phyloP scores from a whole-genome alignment of 1,139 yeast species.

The Magnusiomyces suaveolens region DNA sequence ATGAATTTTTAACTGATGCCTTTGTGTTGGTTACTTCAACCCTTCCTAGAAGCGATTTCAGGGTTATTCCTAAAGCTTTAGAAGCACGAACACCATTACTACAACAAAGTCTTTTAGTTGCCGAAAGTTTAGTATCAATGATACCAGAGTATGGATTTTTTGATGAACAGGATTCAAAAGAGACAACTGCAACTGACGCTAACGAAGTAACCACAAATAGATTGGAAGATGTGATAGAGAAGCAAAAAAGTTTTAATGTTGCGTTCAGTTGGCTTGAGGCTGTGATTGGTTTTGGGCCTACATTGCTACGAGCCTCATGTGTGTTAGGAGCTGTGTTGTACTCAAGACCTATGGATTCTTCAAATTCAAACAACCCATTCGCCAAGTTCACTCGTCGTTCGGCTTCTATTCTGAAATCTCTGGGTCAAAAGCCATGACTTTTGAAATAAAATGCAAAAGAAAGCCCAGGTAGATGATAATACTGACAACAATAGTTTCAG shows the following conservation, averaged over 20 bases:
- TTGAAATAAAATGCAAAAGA: conserved; percentile 7
- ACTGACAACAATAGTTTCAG: background rate
- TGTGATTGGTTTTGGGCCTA: conserved; percentile 44
- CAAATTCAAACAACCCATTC: conserved; percentile 26
- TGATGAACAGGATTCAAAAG: conserved; percentile 7
- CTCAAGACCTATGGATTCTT: conserved; percentile 13
- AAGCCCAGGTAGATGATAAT: background rate
- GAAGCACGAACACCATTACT: conserved; percentile 44
- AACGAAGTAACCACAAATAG: conserved; percentile 3
- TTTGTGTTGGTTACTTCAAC: conserved; percentile 33
- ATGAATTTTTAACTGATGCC: conserved; percentile 31
- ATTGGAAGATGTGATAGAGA: conserved; percentile 10
- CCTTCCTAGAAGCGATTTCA: conserved; percentile 33
- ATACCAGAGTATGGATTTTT: conserved; percentile 29
- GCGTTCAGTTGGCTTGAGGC: conserved; percentile 54
- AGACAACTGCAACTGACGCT: conserved; percentile 3
- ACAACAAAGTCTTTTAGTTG: conserved; percentile 50
- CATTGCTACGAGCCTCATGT: conserved; percentile 39
- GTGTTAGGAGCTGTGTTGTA: conserved; percentile 29
- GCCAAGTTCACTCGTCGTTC: conserved; percentile 31
- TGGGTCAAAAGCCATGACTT: conserved; percentile 28
- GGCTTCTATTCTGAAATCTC: conserved; percentile 28
- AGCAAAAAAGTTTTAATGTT: conserved; percentile 33
- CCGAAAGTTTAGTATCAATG: conserved; percentile 44
- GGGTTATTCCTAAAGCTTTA: conserved; percentile 33